phyloP scores from a whole-genome alignment of 106 monocot species.

The Alisma plantagoaquatica region DNA sequence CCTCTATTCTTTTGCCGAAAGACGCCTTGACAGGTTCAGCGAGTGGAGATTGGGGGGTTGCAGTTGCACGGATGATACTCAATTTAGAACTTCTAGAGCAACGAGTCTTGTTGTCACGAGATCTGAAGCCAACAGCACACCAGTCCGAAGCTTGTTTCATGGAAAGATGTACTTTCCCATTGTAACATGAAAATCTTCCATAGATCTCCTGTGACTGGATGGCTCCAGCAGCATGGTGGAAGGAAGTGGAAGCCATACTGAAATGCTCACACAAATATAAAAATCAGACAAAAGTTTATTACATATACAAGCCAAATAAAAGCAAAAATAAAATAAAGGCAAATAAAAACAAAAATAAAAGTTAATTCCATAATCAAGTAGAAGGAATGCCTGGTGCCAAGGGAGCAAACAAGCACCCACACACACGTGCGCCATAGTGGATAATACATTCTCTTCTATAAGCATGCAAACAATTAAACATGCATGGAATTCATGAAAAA shows the following conservation, averaged over 20 bases:
- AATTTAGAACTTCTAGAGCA: slow-evolving; percentile 16
- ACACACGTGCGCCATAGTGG: no score
- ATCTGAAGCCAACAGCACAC: background rate
- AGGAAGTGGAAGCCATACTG: slow-evolving; percentile 7
- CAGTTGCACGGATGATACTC: slow-evolving; percentile 27
- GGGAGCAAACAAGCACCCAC: no score
- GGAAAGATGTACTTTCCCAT: background rate
- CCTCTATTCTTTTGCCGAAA: slow-evolving; percentile 11
- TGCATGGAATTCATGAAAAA: no score
- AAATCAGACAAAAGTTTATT: no score
- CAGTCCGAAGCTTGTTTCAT: slow-evolving; percentile 4
- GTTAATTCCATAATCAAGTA: no score
- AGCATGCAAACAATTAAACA: no score
- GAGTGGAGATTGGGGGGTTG: slow-evolving; percentile 34
- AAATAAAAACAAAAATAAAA: no score
- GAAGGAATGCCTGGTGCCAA: no score
- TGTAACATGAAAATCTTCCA: background rate
- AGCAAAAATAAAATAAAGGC: no score
- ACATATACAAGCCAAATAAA: no score
- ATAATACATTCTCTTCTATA: no score
- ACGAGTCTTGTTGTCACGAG: background rate
- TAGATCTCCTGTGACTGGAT: background rate
- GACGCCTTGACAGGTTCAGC: slow-evolving; percentile 28
- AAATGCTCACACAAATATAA: no score
- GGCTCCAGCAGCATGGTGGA: slow-evolving; percentile 4